Percentiles rank a stretch among this genome's conserved stretches.
phyloP scores from a whole-genome alignment of 1,284 basidiomycete species.

The Moesziomyces aphidis region DNA sequence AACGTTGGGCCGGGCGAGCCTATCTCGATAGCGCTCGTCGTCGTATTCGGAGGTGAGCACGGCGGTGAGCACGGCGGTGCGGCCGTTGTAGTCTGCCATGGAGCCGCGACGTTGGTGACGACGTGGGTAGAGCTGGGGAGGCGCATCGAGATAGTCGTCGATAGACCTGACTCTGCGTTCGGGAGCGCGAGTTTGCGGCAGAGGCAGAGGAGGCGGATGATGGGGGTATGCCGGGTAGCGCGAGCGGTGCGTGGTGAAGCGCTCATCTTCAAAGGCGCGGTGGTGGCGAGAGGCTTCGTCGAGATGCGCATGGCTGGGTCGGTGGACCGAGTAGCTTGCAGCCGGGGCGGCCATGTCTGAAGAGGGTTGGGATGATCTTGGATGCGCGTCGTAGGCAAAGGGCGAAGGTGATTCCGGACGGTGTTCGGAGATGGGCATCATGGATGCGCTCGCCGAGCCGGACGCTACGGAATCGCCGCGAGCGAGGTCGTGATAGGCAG shows the following conservation, averaged over 20 bases:
- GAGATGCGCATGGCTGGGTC: constrained; percentile 15
- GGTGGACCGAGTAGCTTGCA: background rate
- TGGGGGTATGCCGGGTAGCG: constrained; percentile 2
- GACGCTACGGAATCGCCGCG: constrained; percentile 1
- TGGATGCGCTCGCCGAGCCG: background rate
- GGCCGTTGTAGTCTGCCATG: constrained; percentile 12
- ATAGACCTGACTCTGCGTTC: constrained; percentile 30
- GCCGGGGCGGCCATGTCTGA: background rate
- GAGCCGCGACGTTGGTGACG: constrained; percentile 17
- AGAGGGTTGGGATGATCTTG: constrained; percentile 9
- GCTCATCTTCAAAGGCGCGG: constrained; percentile 12
- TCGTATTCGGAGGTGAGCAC: constrained; percentile 4
- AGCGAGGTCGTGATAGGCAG: constrained; percentile 1
- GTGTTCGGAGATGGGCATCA: background rate
- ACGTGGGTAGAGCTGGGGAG: constrained; percentile 7
- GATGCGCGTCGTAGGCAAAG: constrained; percentile 36
- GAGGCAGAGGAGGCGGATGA: background rate
- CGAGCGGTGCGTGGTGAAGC: background rate
- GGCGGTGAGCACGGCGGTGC: background rate
- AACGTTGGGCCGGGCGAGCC: constrained; percentile 7
- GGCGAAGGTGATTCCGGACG: constrained; percentile 37
- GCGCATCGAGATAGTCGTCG: constrained; percentile 34
- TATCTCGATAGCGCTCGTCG: constrained; percentile 24
- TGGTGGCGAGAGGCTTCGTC: constrained; percentile 10
- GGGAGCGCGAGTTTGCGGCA: constrained; percentile 1